Conservation (phyloP, 116 monocot species). For the Posidonia oceanica region DNA sequence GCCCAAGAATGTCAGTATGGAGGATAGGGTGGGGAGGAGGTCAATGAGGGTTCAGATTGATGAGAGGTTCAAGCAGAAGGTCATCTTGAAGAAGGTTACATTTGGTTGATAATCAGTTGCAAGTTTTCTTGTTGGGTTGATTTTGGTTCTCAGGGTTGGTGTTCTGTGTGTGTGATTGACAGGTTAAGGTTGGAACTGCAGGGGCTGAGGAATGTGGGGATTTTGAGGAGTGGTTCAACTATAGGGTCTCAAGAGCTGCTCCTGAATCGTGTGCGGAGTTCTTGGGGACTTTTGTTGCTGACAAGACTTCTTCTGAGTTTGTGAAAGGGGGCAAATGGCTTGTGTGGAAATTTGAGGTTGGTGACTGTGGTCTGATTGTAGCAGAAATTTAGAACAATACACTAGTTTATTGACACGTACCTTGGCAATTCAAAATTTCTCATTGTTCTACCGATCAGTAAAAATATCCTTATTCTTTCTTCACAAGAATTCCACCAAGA, state of each 20-base stretch:
- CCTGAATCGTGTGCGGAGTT: constrained; percentile 86
- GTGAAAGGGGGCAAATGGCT: constrained; percentile 97
- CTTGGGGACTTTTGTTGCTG: constrained; percentile 81
- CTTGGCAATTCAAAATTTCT: too few relatives aligned
- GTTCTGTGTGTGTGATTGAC: not conserved
- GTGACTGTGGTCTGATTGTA: not conserved
- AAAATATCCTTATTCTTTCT: too few relatives aligned
- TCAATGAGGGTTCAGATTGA: constrained; percentile 31
- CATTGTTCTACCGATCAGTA: too few relatives aligned
- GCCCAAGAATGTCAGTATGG: constrained; percentile 32
- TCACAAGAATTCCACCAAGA: too few relatives aligned
- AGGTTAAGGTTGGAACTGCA: constrained; percentile 70
- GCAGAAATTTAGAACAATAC: not conserved
- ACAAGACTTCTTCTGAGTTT: constrained; percentile 54
- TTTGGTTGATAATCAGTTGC: not conserved
- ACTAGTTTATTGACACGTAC: too few relatives aligned
- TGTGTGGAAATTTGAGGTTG: constrained; percentile 94
- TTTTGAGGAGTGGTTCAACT: constrained; percentile 96
- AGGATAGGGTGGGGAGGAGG: constrained; percentile 34
- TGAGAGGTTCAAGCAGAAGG: constrained; percentile 62
- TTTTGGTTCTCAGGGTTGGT: not conserved
- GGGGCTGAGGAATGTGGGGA: constrained; percentile 89
- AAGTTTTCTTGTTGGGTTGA: too few relatives aligned
- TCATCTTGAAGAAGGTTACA: constrained; percentile 76
- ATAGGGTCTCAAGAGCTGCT: constrained; percentile 78